Evolutionary conservation across 192 early-diverging fungal species (phyloP).

Genomic region (Phlyctochytrium bullatum): DNA sequence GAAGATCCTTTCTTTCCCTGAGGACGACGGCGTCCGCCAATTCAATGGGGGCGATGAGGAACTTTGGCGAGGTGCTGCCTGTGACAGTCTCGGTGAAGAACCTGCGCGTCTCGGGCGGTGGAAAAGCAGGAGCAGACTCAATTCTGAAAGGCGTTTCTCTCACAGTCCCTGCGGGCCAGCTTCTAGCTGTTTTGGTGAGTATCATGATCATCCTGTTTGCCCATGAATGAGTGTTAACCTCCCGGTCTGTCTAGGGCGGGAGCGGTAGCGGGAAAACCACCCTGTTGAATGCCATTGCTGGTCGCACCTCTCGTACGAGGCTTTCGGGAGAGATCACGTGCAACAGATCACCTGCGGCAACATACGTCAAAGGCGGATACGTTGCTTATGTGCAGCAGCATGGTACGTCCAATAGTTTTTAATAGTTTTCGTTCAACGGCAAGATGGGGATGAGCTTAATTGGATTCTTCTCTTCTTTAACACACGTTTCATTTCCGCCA

Average conservation of each 20-base stretch:
- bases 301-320: constrained; percentile 55
- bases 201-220: not conserved
- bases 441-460: constrained; percentile 44
- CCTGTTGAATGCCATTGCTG: constrained; percentile 52
- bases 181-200: constrained; percentile 41
- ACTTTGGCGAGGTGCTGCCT: constrained; percentile 2
- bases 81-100: not conserved
- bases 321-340: constrained; percentile 74
- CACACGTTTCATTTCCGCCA: not conserved
- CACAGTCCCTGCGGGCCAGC: constrained; percentile 24
- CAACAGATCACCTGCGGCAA: constrained; percentile 60
- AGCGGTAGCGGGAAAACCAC: constrained; percentile 45
- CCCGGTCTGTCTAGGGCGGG: constrained; percentile 24
- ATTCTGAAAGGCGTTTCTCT: constrained; percentile 32
- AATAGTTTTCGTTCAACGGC: no score
- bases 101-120: not conserved
- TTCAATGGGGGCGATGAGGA: constrained; percentile 2
- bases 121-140: not conserved
- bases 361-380: constrained; percentile 19
- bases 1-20: not conserved
- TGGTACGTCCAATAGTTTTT: constrained; percentile 19
- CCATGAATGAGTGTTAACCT: not conserved
- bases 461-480: not conserved
- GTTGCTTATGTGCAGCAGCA: constrained; percentile 50
- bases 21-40: not conserved